Evolutionary conservation across 2,329 filamentous ascomycete genomes (phyloP).

Genomic region (Arthrobotrys pseudoclavata): DNA sequence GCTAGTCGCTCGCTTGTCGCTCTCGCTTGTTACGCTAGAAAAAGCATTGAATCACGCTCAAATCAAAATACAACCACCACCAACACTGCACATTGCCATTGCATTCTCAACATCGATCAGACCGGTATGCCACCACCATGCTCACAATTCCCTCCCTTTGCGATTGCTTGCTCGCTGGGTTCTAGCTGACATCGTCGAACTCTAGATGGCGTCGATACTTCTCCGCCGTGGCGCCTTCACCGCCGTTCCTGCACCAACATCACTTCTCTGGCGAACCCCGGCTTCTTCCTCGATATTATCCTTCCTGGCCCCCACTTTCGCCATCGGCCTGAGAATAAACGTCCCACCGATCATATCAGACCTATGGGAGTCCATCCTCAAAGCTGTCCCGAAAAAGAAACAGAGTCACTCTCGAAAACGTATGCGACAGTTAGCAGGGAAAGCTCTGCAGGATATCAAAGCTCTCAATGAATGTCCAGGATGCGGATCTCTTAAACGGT

Average conservation of each 20-base stretch:
- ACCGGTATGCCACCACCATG: conserved; percentile 7
- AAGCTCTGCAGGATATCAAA: conserved; percentile 91
- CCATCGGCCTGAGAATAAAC: conserved; percentile 73
- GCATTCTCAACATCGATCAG: background rate
- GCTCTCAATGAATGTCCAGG: conserved; percentile 88
- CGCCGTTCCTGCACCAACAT: conserved; percentile 66
- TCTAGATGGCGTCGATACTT: conserved; percentile 68
- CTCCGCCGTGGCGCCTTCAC: conserved; percentile 71
- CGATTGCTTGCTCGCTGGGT: background rate
- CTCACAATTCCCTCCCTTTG: background rate
- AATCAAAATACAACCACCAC: conserved; percentile 13
- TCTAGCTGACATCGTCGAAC: background rate
- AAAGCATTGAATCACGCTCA: conserved; percentile 29
- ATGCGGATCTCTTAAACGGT: conserved; percentile 88
- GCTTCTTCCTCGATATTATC: conserved; percentile 70
- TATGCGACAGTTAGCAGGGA: conserved; percentile 93
- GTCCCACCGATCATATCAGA: conserved; percentile 75
- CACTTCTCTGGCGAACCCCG: conserved; percentile 67
- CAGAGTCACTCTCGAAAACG: conserved; percentile 96
- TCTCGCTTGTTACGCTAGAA: conserved; percentile 37
- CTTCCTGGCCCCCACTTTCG: conserved; percentile 73
- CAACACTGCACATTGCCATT: background rate
- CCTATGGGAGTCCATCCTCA: conserved; percentile 79
- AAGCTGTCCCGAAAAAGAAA: conserved; percentile 98
- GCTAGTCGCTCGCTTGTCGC: conserved; percentile 29